Evolutionary conservation across 768 basidiomycete species (phyloP).

Genomic region (Boletales sp.): DNA sequence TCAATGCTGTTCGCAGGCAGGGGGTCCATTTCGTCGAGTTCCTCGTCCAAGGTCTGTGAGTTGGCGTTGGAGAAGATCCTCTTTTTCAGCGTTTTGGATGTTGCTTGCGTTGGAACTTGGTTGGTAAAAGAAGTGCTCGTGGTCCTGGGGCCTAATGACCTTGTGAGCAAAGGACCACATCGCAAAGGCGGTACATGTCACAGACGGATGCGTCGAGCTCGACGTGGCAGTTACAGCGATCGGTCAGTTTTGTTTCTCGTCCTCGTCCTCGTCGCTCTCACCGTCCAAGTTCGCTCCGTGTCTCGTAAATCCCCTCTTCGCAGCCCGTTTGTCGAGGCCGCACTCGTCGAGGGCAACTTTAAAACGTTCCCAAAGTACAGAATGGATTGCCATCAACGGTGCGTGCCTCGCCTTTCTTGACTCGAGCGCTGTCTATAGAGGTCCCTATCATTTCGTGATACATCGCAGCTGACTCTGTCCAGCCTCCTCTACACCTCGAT

Average conservation of each 20-base stretch:
- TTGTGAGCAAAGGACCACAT: constrained; percentile 7
- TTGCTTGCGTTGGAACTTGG: constrained; percentile 72
- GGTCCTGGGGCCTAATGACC: constrained; percentile 80
- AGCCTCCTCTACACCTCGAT: too few relatives aligned
- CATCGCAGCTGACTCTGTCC: too few relatives aligned
- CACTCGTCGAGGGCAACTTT: too few relatives aligned
- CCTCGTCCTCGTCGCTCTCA: too few relatives aligned
- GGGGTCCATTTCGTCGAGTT: constrained; percentile 45
- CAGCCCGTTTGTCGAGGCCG: constrained; percentile 91
- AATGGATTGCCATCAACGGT: too few relatives aligned
- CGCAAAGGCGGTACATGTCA: too few relatives aligned
- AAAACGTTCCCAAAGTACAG: too few relatives aligned
- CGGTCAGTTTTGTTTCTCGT: constrained; percentile 48
- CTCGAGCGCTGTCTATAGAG: constrained; percentile 92
- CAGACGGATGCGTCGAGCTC: too few relatives aligned
- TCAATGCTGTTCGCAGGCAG: constrained; percentile 59
- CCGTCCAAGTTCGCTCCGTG: too few relatives aligned
- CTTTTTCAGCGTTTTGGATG: constrained; percentile 60
- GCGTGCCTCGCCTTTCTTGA: too few relatives aligned
- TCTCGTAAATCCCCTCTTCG: constrained; percentile 72
- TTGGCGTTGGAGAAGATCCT: constrained; percentile 67
- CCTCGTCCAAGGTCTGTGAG: constrained; percentile 75
- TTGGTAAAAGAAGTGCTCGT: constrained; percentile 81
- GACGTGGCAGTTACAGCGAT: too few relatives aligned
- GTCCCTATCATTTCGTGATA: too few relatives aligned